These are phyloP conservation scores for Heracleum sosnowskyi DNA, from an alignment of 129 eudicot species.

Conservation along the genomic window DNA sequence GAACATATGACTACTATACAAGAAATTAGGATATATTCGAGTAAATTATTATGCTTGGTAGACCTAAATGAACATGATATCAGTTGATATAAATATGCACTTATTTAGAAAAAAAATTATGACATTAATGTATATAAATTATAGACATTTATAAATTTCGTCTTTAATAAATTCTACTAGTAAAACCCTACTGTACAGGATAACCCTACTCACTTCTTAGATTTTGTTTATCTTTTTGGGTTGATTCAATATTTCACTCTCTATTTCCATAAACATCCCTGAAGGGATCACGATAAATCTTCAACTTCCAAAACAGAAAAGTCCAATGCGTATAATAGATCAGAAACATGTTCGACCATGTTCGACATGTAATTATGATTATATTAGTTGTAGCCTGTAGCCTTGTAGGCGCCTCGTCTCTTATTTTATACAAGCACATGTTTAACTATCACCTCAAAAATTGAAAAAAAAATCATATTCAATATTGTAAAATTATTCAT, in stretches of 20 bases:
- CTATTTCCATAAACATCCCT: not conserved
- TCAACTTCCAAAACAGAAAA: not conserved
- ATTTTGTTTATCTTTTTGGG: not conserved
- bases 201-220: not conserved
- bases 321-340: not conserved
- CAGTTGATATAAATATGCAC: not conserved
- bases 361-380: too few species aligned
- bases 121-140: not conserved
- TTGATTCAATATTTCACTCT: not conserved
- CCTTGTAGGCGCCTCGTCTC: too few species aligned
- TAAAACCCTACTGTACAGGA: not conserved
- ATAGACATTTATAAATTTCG: not conserved
- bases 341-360: not conserved
- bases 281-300: not conserved
- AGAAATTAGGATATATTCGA: not conserved
- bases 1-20: not conserved
- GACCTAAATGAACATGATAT: not conserved
- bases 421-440: too few species aligned
- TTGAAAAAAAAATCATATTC: too few species aligned
- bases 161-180: not conserved
- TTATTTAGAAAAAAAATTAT: too few species aligned
- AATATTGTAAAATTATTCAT: too few species aligned
- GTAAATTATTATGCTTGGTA: not conserved
- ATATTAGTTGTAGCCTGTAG: too few species aligned
- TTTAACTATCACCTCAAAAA: too few species aligned